A percentile compares a stretch with the other conserved stretches of the same genome.
Evolutionary conservation across 352 stramenopile species (phyloP).

Genomic region (Globisporangium paroecandrum): DNA sequence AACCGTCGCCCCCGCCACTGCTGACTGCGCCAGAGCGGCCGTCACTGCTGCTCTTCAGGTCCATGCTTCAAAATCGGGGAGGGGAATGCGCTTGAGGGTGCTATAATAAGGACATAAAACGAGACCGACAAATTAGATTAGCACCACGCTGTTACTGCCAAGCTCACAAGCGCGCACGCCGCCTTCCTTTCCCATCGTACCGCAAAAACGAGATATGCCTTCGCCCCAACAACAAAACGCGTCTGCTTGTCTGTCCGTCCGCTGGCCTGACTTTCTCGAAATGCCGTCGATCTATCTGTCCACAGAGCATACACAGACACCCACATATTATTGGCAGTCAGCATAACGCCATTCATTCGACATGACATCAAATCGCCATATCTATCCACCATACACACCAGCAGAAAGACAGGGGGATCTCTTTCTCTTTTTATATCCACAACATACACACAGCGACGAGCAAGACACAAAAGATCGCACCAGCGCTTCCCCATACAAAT

Average conservation of each 20-base stretch:
- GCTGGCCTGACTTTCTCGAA: not conserved
- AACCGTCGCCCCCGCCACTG: slow-evolving; percentile 21
- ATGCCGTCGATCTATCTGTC: not conserved
- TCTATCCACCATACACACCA: not conserved
- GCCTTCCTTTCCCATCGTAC: not conserved
- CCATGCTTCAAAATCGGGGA: not conserved
- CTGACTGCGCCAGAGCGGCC: slow-evolving; percentile 24
- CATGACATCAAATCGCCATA: not conserved
- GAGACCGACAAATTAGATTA: not conserved
- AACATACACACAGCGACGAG: not conserved
- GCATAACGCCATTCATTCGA: not conserved
- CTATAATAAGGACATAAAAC: not conserved
- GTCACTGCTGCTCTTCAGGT: slow-evolving; percentile 24
- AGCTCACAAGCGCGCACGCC: not conserved
- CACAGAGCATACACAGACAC: not conserved
- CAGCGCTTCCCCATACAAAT: not conserved
- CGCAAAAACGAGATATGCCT: not conserved
- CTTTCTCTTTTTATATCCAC: not conserved
- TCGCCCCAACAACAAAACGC: not conserved
- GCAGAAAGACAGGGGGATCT: not conserved
- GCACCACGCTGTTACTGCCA: not conserved
- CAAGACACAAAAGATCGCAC: not conserved
- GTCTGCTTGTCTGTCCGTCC: not conserved
- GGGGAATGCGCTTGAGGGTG: not conserved
- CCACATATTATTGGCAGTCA: not conserved